Evolutionary conservation across 2,329 filamentous ascomycete genomes (phyloP), one percentile per base, ranked within the genome.

Genomic region (Cladophialophora immunda): DNA sequence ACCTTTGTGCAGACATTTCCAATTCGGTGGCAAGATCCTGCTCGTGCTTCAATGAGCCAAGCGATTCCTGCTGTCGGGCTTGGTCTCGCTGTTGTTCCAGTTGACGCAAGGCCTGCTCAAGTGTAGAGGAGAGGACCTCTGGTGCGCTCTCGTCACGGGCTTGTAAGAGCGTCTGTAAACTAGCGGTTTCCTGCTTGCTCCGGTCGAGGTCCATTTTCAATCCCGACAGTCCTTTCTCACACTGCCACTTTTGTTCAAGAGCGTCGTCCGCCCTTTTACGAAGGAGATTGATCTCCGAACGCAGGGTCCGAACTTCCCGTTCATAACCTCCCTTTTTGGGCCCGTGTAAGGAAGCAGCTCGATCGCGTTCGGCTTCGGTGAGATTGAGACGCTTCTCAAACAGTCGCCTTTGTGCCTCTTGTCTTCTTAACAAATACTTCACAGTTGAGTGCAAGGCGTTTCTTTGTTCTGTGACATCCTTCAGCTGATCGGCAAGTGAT

Each of bases 131-230:
- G 65, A 86, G 79, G 17, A 85, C 85, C 54, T 88, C 88, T 0
- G 90, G 89, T 27, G 92, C 88, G 47, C 89, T 83, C 63, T 94
- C 93, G 74, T 97, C 93, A 72, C 94, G 91, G 77, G 97, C 92
- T 68, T 89, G 83, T 22, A 98, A 85, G 29, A 98, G 83, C 34
- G 83, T 86, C 52, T 92, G 89, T 47, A 99, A 85, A n/a, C 92
- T 92, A 47, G 87, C 84, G 32, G 97, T 97, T 80, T 99, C 95
- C 77, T 95, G 92, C 78, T 97, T 93, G 29, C 95, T 94, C 69
- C 94, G 92, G 78, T 98, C 95, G 50, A 99, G 87, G 76, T 98
- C 94, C 91, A 97, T 97, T 81, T 97, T 97, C 64, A 98, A 82
- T 63, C 94, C 93, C 60, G 88, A 86, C 1, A 98, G 83, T 19